A percentile compares a stretch with the other conserved stretches of the same genome.
Conservation (phyloP, 2,329 filamentous ascomycete genomes). For the Penicillium hesseltinei region DNA sequence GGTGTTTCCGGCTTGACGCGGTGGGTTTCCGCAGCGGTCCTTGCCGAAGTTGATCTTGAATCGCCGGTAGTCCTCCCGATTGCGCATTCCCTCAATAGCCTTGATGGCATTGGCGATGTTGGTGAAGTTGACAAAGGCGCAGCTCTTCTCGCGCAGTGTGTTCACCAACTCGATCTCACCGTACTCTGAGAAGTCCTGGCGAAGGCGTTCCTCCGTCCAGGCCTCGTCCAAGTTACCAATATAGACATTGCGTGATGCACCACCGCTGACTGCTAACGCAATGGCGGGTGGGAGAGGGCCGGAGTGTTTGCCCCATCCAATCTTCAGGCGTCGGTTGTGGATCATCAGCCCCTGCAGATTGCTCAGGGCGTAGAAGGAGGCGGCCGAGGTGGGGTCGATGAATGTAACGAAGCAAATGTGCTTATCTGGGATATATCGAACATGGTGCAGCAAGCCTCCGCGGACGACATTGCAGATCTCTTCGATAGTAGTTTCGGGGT, state of each 20-base stretch:
- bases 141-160: slow-evolving; percentile 95
- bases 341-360: slow-evolving; percentile 99
- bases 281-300: slow-evolving; percentile 94
- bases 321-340: slow-evolving; percentile 95
- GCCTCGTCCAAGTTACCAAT: slow-evolving; percentile 96
- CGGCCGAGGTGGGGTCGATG: slow-evolving; percentile 95
- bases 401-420: slow-evolving; percentile 99
- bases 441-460: slow-evolving; percentile 92
- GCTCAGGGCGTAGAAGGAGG: slow-evolving; percentile 95
- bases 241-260: slow-evolving; percentile 97
- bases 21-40: slow-evolving; percentile 94
- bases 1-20: slow-evolving; percentile 70
- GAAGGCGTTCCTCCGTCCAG: slow-evolving; percentile 92
- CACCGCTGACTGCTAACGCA: slow-evolving; percentile 90
- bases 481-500: slow-evolving; percentile 97
- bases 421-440: slow-evolving; percentile 99
- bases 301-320: slow-evolving; percentile 99
- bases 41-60: slow-evolving; percentile 99
- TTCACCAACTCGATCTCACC: slow-evolving; percentile 98
- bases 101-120: slow-evolving; percentile 99
- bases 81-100: slow-evolving; percentile 92
- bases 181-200: slow-evolving; percentile 95
- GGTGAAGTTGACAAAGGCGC: slow-evolving; percentile 98
- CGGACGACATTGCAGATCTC: slow-evolving; percentile 99
- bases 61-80: slow-evolving; percentile 92